Percentiles rank a stretch among this genome's conserved stretches.
phyloP scores from a whole-genome alignment of 2,329 filamentous ascomycete species.

The Plenodomus lindquistii region DNA sequence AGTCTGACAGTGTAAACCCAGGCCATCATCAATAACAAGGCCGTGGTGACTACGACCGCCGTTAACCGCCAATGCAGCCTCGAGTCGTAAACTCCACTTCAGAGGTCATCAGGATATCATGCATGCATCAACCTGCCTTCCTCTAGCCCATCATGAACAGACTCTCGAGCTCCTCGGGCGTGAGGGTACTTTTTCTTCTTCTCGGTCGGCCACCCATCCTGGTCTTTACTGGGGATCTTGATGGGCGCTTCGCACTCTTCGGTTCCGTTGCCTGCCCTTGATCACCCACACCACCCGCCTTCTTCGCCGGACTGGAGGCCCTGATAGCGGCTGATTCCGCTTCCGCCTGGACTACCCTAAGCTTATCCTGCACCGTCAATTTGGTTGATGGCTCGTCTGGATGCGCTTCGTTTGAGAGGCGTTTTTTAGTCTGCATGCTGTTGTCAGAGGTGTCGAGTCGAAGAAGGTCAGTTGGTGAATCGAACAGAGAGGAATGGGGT shows the following conservation, averaged over 20 bases:
- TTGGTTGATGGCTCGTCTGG: constrained; percentile 45
- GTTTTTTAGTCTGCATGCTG: constrained; percentile 41
- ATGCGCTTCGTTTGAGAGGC: constrained; percentile 43
- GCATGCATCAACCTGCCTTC: background rate
- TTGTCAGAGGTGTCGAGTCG: constrained; percentile 26
- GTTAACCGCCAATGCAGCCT: constrained; percentile 11
- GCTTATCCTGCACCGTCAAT: constrained; percentile 53
- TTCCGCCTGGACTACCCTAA: constrained; percentile 39
- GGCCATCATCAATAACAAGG: constrained; percentile 1
- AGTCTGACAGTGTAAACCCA: constrained; percentile 5
- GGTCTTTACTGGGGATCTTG: constrained; percentile 47
- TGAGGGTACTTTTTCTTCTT: constrained; percentile 73
- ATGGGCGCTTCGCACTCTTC: constrained; percentile 16
- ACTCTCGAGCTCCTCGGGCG: constrained; percentile 70
- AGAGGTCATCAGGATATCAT: constrained; percentile 2
- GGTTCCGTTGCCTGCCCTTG: constrained; percentile 19
- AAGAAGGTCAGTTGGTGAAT: constrained; percentile 11
- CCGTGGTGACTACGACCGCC: constrained; percentile 14
- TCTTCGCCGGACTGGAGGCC: constrained; percentile 9
- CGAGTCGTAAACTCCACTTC: constrained; percentile 10
- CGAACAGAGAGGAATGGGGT: constrained; percentile 11
- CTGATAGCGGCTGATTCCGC: constrained; percentile 48
- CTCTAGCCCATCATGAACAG: constrained; percentile 38
- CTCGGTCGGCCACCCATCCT: constrained; percentile 61
- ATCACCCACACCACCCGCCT: constrained; percentile 24